phyloP scores from a whole-genome alignment of 2,329 filamentous ascomycete species.

The Epichloe gansuensis region DNA sequence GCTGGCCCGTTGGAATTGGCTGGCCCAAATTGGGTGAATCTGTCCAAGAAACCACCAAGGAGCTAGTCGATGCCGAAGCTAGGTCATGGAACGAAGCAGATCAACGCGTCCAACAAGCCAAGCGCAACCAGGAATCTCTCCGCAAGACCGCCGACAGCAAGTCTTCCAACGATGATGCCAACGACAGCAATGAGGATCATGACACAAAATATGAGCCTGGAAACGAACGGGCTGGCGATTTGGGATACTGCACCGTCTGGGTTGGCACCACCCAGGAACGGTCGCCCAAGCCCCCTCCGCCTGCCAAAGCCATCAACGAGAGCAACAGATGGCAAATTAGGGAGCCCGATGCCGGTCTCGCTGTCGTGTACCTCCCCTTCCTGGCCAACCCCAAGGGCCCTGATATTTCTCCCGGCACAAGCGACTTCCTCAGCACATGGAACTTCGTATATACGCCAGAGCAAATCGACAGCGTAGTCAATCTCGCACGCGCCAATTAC shows the following conservation, averaged over 20 bases:
- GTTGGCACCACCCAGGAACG: constrained; percentile 73
- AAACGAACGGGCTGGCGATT: constrained; percentile 39
- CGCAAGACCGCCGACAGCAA: constrained; percentile 11
- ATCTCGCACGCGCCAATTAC: constrained; percentile 76
- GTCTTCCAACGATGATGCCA: constrained; percentile 11
- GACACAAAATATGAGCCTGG: constrained; percentile 28
- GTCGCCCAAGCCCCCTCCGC: constrained; percentile 38
- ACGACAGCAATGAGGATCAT: constrained; percentile 13
- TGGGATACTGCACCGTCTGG: constrained; percentile 93
- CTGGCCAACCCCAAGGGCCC: constrained; percentile 68
- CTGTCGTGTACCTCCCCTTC: constrained; percentile 83
- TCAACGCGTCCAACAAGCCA: constrained; percentile 49
- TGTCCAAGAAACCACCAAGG: constrained; percentile 44
- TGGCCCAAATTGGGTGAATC: constrained; percentile 61
- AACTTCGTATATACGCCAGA: constrained; percentile 93
- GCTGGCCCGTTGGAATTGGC: constrained; percentile 89
- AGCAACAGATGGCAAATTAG: constrained; percentile 53
- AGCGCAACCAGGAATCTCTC: constrained; percentile 28
- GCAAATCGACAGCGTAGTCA: constrained; percentile 75
- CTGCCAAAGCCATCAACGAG: constrained; percentile 43
- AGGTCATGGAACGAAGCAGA: constrained; percentile 47
- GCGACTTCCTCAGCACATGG: constrained; percentile 89
- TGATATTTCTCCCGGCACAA: constrained; percentile 69
- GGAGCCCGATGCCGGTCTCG: constrained; percentile 69
- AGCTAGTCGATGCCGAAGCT: constrained; percentile 55